Evolutionary conservation across 768 basidiomycete species (phyloP).

Genomic region (Porphyrellus cyaneotinctus): DNA sequence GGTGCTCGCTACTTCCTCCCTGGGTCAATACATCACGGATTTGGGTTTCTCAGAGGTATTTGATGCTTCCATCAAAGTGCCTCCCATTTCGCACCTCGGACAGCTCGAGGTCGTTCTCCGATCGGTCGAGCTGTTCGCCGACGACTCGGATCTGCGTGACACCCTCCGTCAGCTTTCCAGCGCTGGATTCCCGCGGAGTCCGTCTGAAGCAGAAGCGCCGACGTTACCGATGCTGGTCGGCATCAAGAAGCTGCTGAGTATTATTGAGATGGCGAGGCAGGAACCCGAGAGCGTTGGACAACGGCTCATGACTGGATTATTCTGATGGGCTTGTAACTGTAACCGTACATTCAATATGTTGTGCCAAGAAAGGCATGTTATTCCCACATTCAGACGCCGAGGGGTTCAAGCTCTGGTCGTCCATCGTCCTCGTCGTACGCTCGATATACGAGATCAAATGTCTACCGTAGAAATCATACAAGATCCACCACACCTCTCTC

Average conservation of each 20-base stretch:
- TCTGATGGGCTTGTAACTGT: too few species aligned
- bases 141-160: slow-evolving; percentile 46
- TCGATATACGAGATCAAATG: slow-evolving; percentile 15
- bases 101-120: slow-evolving; percentile 74
- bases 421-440: neutral
- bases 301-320: slow-evolving; percentile 58
- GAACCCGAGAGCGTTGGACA: slow-evolving; percentile 82
- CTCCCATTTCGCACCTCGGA: slow-evolving; percentile 68
- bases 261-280: slow-evolving; percentile 96
- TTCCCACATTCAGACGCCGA: slow-evolving; percentile 20
- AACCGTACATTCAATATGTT: too few species aligned
- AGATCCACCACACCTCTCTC: slow-evolving; percentile 45
- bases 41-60: slow-evolving; percentile 88
- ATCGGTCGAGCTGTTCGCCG: slow-evolving; percentile 73
- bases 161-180: slow-evolving; percentile 66
- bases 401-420: slow-evolving; percentile 4
- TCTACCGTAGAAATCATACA: slow-evolving; percentile 28
- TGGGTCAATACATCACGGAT: slow-evolving; percentile 79
- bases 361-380: slow-evolving; percentile 23
- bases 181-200: slow-evolving; percentile 58
- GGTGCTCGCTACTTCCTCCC: slow-evolving; percentile 88
- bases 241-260: slow-evolving; percentile 87
- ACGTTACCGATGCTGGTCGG: slow-evolving; percentile 68
- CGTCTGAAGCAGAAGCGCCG: slow-evolving; percentile 40
- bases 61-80: slow-evolving; percentile 81